Evolutionary conservation across 306 rosid genomes (phyloP).

Genomic region (Prinsepia uniflora): DNA sequence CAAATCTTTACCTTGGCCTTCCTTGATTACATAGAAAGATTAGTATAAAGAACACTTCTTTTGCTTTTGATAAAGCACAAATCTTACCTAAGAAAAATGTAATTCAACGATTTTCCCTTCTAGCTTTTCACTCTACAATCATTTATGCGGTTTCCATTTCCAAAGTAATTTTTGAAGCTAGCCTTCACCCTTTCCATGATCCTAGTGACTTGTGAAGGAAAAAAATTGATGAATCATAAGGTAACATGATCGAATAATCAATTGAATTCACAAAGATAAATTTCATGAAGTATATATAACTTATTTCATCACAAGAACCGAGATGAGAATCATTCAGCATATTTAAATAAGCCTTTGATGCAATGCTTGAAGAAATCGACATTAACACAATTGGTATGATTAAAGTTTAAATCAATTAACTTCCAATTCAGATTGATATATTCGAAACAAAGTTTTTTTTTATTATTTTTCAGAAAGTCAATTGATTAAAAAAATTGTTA

Average conservation of each 20-base stretch:
- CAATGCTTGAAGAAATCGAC: slow-evolving; percentile 52
- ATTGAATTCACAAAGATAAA: neutral
- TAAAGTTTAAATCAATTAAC: too few species aligned
- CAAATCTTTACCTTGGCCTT: too few species aligned
- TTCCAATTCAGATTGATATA: too few species aligned
- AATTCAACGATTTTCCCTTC: slow-evolving; percentile 47
- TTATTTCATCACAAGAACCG: slow-evolving; percentile 54
- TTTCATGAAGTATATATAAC: slow-evolving; percentile 3
- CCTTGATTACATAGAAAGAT: too few species aligned
- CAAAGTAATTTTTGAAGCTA: slow-evolving; percentile 53
- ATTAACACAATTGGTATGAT: slow-evolving; percentile 3
- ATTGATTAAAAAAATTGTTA: too few species aligned
- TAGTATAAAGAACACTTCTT: neutral
- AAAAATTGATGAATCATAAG: slow-evolving; percentile 13
- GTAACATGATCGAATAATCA: neutral
- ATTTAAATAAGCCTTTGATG: slow-evolving; percentile 53
- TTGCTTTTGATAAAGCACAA: slow-evolving; percentile 3
- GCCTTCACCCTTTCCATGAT: slow-evolving; percentile 64
- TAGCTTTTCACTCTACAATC: slow-evolving; percentile 40
- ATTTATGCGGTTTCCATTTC: slow-evolving; percentile 45
- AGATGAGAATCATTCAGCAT: slow-evolving; percentile 66
- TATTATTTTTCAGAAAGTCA: too few species aligned
- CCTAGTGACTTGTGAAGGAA: slow-evolving; percentile 39
- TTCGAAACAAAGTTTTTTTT: too few species aligned
- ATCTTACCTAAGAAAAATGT: slow-evolving; percentile 45